phyloP scores from a whole-genome alignment of 495 filamentous ascomycete species.

The Penicillium canescens region DNA sequence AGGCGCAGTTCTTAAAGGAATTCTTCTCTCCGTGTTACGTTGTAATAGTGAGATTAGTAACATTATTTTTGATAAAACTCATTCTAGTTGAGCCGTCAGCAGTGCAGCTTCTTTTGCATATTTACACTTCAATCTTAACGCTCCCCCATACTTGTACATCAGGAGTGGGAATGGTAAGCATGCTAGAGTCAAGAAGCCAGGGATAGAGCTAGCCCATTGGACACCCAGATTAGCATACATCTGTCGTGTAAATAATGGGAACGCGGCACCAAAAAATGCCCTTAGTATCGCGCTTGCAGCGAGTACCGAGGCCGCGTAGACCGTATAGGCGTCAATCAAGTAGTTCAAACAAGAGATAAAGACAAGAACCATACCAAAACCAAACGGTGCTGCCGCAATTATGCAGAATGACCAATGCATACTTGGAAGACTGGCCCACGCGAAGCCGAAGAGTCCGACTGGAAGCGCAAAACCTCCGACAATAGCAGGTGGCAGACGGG shows the following conservation, averaged over 20 bases:
- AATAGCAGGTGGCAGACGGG: constrained; percentile 70
- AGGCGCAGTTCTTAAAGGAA: too few species aligned
- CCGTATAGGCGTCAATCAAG: too few species aligned
- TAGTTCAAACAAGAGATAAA: constrained; percentile 60
- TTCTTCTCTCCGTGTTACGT: too few species aligned
- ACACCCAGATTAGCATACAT: constrained; percentile 63
- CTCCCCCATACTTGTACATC: constrained; percentile 45
- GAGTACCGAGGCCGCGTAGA: constrained; percentile 81
- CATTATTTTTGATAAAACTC: too few species aligned
- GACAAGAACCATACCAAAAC: constrained; percentile 71
- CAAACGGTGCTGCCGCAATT: constrained; percentile 71
- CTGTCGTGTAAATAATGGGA: constrained; percentile 58
- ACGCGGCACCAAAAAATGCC: constrained; percentile 49
- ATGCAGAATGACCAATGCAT: constrained; percentile 77
- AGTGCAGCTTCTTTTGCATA: too few species aligned
- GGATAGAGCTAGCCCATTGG: constrained; percentile 65
- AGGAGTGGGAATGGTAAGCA: constrained; percentile 62
- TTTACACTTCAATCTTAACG: too few species aligned
- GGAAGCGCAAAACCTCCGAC: constrained; percentile 67
- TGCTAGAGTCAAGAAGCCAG: constrained; percentile 60
- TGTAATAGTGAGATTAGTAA: too few species aligned
- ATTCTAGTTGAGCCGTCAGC: too few species aligned
- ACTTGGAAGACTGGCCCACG: constrained; percentile 60
- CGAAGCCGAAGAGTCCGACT: constrained; percentile 76
- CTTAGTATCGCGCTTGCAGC: constrained; percentile 79